These are phyloP conservation scores for Rosa persica DNA, from an alignment of 306 rosid genomes.

Conservation along the genomic window DNA sequence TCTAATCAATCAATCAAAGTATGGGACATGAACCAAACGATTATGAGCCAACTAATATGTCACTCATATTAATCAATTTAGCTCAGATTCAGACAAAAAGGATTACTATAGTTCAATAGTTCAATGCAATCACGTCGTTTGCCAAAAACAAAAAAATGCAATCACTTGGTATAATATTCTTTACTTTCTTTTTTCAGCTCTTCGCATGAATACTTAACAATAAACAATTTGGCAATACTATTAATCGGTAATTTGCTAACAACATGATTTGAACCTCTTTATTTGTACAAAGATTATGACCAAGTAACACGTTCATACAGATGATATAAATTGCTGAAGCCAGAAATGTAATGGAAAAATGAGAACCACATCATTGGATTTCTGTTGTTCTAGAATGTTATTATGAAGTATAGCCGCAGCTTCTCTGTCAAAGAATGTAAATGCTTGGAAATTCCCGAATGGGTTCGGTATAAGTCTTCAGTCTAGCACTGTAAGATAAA, in stretches of 20 bases:
- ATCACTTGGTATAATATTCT: too few species aligned
- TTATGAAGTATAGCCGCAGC: not conserved
- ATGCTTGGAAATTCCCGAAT: not conserved
- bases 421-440: not conserved
- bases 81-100: not conserved
- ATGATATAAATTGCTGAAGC: not conserved
- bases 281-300: not conserved
- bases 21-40: not conserved
- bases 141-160: too few species aligned
- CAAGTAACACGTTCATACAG: not conserved
- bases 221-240: not conserved
- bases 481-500: not conserved
- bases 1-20: not conserved
- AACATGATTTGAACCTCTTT: not conserved
- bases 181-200: not conserved
- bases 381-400: not conserved
- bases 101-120: not conserved
- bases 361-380: not conserved
- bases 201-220: not conserved
- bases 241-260: not conserved
- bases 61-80: not conserved
- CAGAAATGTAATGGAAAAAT: not conserved
- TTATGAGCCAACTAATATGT: not conserved
- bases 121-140: not conserved
- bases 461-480: not conserved